Evolutionary conservation across 2,329 filamentous ascomycete species (phyloP).

Genomic region (Aspergillus sp.): DNA sequence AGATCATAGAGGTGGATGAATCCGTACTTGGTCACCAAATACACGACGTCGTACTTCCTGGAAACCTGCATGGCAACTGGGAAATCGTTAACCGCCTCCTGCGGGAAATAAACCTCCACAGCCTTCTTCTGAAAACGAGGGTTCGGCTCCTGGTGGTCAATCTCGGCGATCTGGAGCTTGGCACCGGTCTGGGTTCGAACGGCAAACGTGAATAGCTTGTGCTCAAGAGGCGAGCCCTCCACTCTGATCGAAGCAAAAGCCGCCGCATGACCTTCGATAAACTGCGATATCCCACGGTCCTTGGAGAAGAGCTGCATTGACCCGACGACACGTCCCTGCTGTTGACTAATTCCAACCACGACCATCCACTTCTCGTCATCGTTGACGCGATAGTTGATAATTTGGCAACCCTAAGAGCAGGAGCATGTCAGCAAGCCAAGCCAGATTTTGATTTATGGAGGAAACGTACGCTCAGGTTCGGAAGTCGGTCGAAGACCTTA

Average conservation of each 20-base stretch:
- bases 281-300: slow-evolving; percentile 92
- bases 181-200: slow-evolving; percentile 82
- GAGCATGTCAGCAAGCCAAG: slow-evolving; percentile 2
- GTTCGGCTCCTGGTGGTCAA: slow-evolving; percentile 85
- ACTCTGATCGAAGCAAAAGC: slow-evolving; percentile 84
- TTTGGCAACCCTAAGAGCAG: slow-evolving; percentile 70
- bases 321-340: slow-evolving; percentile 86
- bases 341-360: slow-evolving; percentile 88
- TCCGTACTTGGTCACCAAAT: slow-evolving; percentile 96
- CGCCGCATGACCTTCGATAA: slow-evolving; percentile 94
- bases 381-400: slow-evolving; percentile 98
- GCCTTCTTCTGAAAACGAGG: slow-evolving; percentile 89
- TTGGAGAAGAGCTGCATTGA: slow-evolving; percentile 96
- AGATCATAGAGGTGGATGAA: slow-evolving; percentile 99
- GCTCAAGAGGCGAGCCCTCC: slow-evolving; percentile 81
- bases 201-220: slow-evolving; percentile 94
- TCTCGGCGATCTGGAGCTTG: slow-evolving; percentile 95
- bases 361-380: slow-evolving; percentile 98
- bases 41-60: slow-evolving; percentile 91
- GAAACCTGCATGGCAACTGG: slow-evolving; percentile 97
- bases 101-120: slow-evolving; percentile 94
- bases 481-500: slow-evolving; percentile 91
- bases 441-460: background rate
- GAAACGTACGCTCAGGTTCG: slow-evolving; percentile 68
- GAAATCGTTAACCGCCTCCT: slow-evolving; percentile 93